Conservation (phyloP, 768 basidiomycete species). For the Termitomyces sp. region DNA sequence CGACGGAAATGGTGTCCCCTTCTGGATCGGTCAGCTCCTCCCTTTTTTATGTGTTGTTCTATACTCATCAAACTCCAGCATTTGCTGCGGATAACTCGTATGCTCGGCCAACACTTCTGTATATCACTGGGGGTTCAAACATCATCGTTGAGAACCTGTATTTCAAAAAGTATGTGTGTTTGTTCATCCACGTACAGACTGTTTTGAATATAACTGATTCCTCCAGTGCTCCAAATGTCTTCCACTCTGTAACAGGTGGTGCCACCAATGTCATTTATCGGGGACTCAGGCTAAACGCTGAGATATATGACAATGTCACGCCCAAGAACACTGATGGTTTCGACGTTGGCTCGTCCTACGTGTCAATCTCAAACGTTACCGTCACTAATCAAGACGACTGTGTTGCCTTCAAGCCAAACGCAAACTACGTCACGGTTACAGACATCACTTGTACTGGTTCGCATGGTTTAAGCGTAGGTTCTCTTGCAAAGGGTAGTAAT, state of each 20-base stretch:
- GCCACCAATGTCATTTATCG: conserved; percentile 24
- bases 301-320: conserved; percentile 18
- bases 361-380: conserved; percentile 24
- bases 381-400: conserved; percentile 29
- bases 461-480: conserved; percentile 28
- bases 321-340: conserved; percentile 31
- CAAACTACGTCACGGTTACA: conserved; percentile 23
- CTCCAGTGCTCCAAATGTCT: conserved; percentile 21
- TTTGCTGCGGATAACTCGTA: conserved; percentile 25
- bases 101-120: conserved; percentile 25
- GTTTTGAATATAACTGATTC: neutral
- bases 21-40: conserved; percentile 21
- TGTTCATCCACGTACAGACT: too few species aligned
- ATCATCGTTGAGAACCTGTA: conserved; percentile 25
- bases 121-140: conserved; percentile 22
- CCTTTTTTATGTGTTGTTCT: neutral
- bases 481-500: conserved; percentile 16
- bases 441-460: conserved; percentile 28
- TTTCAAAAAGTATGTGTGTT: conserved; percentile 21
- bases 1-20: conserved; percentile 28
- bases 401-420: conserved; percentile 27
- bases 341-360: conserved; percentile 23
- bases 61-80: conserved; percentile 7
- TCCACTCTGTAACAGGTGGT: conserved; percentile 25
- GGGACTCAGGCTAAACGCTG: conserved; percentile 22